Base-by-base conservation (phyloP, 768 basidiomycete species). In the Fibroporia radiculosa region DNA sequence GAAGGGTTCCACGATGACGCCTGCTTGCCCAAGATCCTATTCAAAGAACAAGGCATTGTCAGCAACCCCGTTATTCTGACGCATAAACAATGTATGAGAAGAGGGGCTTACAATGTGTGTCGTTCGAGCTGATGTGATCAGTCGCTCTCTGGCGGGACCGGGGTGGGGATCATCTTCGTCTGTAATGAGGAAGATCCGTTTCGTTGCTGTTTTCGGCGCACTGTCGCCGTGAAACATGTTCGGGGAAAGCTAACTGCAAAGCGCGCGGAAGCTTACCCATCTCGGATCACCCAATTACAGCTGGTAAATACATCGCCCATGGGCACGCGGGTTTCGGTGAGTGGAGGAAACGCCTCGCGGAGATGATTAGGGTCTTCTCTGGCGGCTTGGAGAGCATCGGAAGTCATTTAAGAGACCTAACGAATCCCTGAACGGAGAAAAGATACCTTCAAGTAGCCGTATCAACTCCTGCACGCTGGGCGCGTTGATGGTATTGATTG, bases 161-260 rank as follows among this genome's bases (percentile, higher is more conserved):
- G 74, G 64, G 45, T 73, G 78, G 2, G 92, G 92, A 52, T 86
- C 64, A 54, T 93, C 91, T 52, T 87, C 81, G 58, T 98, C 85
- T 0, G 96, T 98, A 33, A 99, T 86, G 29, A 95, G 67, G 60
- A 97, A 97, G 1, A 98, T 76, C 4, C 93, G 82, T 59, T 95
- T 93, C n/a, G 84, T 81, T 2, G 91, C 89, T 0, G 82, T 89
- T 57, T 93, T 91, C 18, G 83, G 81, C 6, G 88, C 85, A 10
- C 89, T 92, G 20, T 22, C 39, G 23, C n/a, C 10, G 16, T 27
- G 4, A 27, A 27, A 8, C 10, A 8, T n/a, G 29, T 8, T 8
- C n/a, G 29, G 29, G 29, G 10, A 31, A 27, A 40, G 11, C 6
- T 10, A 12, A 14, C 36, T 18, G 13, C 4, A 19, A n/a, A 10